phyloP scores from a whole-genome alignment of 2,329 filamentous ascomycete species.

The Claviceps pusilla region DNA sequence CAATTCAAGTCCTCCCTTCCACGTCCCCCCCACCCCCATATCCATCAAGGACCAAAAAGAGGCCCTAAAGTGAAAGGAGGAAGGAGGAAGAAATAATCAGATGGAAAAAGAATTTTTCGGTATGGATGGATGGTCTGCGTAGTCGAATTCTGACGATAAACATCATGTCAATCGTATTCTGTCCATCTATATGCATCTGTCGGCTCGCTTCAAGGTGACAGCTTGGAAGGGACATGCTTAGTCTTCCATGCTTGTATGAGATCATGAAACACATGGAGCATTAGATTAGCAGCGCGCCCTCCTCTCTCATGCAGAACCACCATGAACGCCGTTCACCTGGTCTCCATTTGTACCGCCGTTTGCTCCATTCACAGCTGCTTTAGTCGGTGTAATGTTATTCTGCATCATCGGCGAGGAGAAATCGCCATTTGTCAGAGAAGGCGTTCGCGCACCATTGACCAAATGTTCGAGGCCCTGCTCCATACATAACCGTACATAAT shows the following conservation, averaged over 20 bases:
- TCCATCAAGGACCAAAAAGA: no score
- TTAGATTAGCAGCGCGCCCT: no score
- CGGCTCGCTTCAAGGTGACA: neutral
- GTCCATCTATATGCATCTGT: neutral
- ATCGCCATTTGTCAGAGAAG: conserved; percentile 30
- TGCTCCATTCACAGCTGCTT: conserved; percentile 18
- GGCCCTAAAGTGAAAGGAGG: neutral
- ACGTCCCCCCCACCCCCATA: no score
- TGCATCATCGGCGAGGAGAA: conserved; percentile 31
- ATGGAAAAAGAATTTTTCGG: neutral
- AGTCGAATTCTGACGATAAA: neutral
- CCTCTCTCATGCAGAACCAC: conserved; percentile 5
- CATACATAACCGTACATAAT: conserved; percentile 38
- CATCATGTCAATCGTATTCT: neutral
- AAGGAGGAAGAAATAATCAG: neutral
- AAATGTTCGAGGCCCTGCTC: conserved; percentile 44
- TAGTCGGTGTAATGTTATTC: conserved; percentile 13
- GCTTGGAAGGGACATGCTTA: neutral
- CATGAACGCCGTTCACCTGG: conserved; percentile 17
- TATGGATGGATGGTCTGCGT: neutral
- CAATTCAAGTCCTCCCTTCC: no score
- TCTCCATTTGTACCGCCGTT: conserved; percentile 13
- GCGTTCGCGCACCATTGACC: conserved; percentile 29
- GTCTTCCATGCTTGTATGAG: neutral
- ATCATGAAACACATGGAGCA: neutral